These are phyloP conservation scores for Epichloe brachyelytri DNA, from an alignment of 2,329 filamentous ascomycete genomes.

Conservation along the genomic window DNA sequence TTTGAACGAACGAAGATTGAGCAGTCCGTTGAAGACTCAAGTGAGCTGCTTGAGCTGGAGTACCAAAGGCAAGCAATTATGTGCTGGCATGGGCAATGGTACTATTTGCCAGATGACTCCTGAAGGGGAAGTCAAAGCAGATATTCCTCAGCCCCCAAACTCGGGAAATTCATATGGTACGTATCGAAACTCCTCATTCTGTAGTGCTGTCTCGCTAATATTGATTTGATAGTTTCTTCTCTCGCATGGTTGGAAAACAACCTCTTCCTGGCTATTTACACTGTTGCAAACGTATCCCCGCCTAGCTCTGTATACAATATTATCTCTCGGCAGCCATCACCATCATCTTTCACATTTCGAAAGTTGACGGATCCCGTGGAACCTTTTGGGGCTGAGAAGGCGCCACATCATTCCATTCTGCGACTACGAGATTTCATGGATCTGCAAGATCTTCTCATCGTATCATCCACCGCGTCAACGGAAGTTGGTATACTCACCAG, in stretches of 20 bases:
- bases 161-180: constrained; percentile 56
- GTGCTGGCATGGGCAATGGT: constrained; percentile 74
- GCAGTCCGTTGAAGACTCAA: constrained; percentile 51
- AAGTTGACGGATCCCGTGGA: constrained; percentile 63
- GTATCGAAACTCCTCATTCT: constrained; percentile 11
- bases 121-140: constrained; percentile 61
- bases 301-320: constrained; percentile 65
- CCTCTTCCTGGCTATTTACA: constrained; percentile 70
- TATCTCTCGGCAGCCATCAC: constrained; percentile 51
- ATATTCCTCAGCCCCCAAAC: constrained; percentile 64
- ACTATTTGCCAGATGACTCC: constrained; percentile 73
- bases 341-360: constrained; percentile 53
- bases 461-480: constrained; percentile 66
- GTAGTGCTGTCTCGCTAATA: constrained; percentile 7
- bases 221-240: constrained; percentile 48
- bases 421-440: constrained; percentile 70
- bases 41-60: constrained; percentile 89
- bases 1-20: constrained; percentile 54
- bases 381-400: constrained; percentile 51
- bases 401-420: constrained; percentile 65
- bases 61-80: constrained; percentile 79
- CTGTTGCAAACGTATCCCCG: constrained; percentile 43
- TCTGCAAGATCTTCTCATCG: constrained; percentile 67
- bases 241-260: constrained; percentile 83
- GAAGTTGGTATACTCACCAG: constrained; percentile 70